Evolutionary conservation across 192 early-diverging fungal species (phyloP).

Genomic region (Backusella circina): DNA sequence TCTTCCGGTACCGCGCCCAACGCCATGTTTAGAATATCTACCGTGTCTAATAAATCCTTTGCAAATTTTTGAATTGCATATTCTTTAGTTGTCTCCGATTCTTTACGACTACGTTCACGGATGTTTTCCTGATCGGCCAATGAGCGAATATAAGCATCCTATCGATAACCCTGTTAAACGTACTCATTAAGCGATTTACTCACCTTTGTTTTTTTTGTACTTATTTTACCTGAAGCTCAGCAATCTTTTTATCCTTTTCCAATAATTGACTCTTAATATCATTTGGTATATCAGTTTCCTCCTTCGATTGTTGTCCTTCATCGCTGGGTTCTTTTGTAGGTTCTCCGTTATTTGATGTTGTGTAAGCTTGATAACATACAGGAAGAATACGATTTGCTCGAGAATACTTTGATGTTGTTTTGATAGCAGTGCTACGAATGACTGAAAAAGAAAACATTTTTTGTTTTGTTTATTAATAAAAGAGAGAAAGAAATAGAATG

Average conservation of each 20-base stretch:
- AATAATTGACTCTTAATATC: slow-evolving; percentile 28
- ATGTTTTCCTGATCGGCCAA: slow-evolving; percentile 98
- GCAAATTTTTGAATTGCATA: slow-evolving; percentile 98
- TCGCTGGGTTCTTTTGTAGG: slow-evolving; percentile 14
- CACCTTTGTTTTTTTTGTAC: background rate
- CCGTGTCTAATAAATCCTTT: slow-evolving; percentile 89
- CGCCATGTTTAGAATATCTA: slow-evolving; percentile 88
- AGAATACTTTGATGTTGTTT: background rate
- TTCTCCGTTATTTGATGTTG: slow-evolving; percentile 30
- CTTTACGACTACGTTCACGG: slow-evolving; percentile 79
- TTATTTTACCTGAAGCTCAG: slow-evolving; percentile 66
- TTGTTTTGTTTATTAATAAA: background rate
- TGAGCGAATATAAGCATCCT: slow-evolving; percentile 87
- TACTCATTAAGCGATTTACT: background rate
- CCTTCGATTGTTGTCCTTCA: background rate
- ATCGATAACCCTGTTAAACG: background rate
- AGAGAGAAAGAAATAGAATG: background rate
- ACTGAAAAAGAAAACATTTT: background rate
- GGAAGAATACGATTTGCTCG: background rate
- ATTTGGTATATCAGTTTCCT: slow-evolving; percentile 4
- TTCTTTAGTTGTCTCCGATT: slow-evolving; percentile 72
- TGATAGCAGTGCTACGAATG: background rate
- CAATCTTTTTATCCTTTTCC: slow-evolving; percentile 76
- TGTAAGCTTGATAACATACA: slow-evolving; percentile 7
- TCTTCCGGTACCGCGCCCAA: slow-evolving; percentile 81